Conservation (phyloP, 192 early-diverging fungal species). For the Hyaloraphidium curvatum region DNA sequence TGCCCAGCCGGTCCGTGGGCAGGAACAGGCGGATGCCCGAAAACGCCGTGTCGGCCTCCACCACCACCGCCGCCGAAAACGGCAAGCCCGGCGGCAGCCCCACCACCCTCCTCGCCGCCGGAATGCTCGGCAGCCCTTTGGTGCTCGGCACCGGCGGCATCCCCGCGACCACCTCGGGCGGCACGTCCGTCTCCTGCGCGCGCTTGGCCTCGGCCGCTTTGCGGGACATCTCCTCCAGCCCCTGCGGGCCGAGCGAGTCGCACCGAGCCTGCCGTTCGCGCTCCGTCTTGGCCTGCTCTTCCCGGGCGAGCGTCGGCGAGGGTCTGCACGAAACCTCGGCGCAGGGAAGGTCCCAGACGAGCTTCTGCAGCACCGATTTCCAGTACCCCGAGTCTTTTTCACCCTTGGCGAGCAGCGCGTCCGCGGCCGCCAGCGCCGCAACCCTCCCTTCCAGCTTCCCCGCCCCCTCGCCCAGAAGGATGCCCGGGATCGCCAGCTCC, state of each 20-base stretch:
- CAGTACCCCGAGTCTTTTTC: constrained; percentile 32
- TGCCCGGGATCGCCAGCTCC: constrained; percentile 27
- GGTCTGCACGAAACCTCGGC: constrained; percentile 39
- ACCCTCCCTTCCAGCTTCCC: constrained; percentile 9
- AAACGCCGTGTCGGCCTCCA: constrained; percentile 48
- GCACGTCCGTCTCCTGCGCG: constrained; percentile 30
- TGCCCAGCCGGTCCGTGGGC: constrained; percentile 27
- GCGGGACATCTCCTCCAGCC: constrained; percentile 19
- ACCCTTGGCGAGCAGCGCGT: constrained; percentile 29
- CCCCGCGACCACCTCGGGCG: constrained; percentile 23
- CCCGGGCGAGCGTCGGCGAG: constrained; percentile 23
- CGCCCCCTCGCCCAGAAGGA: constrained; percentile 26
- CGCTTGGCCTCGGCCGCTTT: constrained; percentile 17
- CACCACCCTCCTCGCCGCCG: constrained; percentile 6
- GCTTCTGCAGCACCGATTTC: constrained; percentile 26
- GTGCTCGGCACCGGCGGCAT: constrained; percentile 54
- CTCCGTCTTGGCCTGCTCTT: constrained; percentile 19
- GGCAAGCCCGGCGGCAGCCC: constrained; percentile 6
- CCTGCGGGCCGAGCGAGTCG: constrained; percentile 19
- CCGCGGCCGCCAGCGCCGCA: constrained; percentile 26
- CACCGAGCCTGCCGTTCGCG: constrained; percentile 16
- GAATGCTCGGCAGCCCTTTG: constrained; percentile 23
- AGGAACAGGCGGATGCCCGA: constrained; percentile 33
- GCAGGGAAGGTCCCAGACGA: constrained; percentile 29
- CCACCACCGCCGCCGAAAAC: constrained; percentile 31